A percentile compares a stretch with the other conserved stretches of the same genome.
Conservation (phyloP, 495 filamentous ascomycete genomes). For the Daldinia concentrica region DNA sequence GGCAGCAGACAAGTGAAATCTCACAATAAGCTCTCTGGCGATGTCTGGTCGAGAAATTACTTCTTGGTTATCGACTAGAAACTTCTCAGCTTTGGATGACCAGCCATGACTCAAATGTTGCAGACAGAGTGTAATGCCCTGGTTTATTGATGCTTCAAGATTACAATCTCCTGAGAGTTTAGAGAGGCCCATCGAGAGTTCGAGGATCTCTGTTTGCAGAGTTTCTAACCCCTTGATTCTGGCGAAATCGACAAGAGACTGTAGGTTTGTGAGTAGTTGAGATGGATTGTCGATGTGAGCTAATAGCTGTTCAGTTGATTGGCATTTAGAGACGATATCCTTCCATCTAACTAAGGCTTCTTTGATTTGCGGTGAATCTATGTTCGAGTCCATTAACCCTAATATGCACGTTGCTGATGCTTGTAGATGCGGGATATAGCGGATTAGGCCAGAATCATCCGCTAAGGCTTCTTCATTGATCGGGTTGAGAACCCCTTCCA, state of each 20-base stretch:
- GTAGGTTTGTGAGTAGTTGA: constrained; percentile 68
- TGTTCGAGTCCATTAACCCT: constrained; percentile 62
- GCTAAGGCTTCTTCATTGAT: constrained; percentile 48
- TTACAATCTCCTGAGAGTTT: constrained; percentile 62
- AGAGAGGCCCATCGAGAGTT: constrained; percentile 60
- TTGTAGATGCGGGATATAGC: constrained; percentile 66
- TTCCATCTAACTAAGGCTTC: constrained; percentile 62
- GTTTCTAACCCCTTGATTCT: constrained; percentile 72
- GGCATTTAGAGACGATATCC: constrained; percentile 57
- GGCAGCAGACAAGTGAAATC: constrained; percentile 73
- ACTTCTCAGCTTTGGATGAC: constrained; percentile 73
- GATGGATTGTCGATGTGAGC: constrained; percentile 68
- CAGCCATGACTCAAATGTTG: constrained; percentile 83
- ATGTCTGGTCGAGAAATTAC: constrained; percentile 34
- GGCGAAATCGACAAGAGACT: constrained; percentile 77
- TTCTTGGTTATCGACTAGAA: constrained; percentile 67
- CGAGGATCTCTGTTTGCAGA: constrained; percentile 56
- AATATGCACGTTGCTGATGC: constrained; percentile 63
- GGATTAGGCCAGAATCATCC: constrained; percentile 63
- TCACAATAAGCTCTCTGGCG: constrained; percentile 53
- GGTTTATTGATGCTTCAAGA: constrained; percentile 65
- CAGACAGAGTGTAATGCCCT: constrained; percentile 68
- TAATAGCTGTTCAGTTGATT: constrained; percentile 61
- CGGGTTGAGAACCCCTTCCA: constrained; percentile 51
- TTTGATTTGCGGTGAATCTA: constrained; percentile 60